Evolutionary conservation across 2,329 filamentous ascomycete genomes (phyloP), one percentile per base, ranked within the genome.

Genomic region (Tolypocladium pustulatum): DNA sequence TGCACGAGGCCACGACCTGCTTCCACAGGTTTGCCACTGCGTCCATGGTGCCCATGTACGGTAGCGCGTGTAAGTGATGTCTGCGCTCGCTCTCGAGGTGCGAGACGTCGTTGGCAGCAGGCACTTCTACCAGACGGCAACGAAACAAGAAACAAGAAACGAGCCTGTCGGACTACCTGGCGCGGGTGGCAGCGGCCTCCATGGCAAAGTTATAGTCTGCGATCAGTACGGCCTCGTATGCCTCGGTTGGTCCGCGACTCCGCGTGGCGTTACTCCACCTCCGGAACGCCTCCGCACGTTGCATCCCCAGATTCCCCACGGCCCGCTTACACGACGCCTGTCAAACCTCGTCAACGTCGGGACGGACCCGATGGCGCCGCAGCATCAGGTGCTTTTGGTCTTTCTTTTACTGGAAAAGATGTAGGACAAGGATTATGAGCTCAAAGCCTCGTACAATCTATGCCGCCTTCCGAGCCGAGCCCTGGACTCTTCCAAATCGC

Each of bases 1-100:
- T 64, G 61, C 73, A 64, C 13, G 58, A 60, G 32, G 58, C 58
- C 36, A 68, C 65, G 25, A 66, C 60, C 38, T 57, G 59, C 15
- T 56, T 54, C 68, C 69, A 71, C 37, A 60, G 17, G 3, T 13
- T 27, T 15, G 55, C 32, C 32, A 46, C 40, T 17, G 36, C 55
- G 54, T 32, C 51, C 32, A 32, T 51, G 43, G 43, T 4, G 13
- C n/a, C n/a, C n/a, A n/a, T n/a, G n/a, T n/a, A n/a, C n/a, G n/a
- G n/a, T 10, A 15, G 1, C 22, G 40, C n/a, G 40, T 43, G 40
- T 43, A 25, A 27, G 43, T 27, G 25, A 7, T 13, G 13, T 17
- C 25, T 27, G n/a, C 4, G n/a, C 41, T 43, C n/a, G 3, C n/a
- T n/a, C n/a, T n/a, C 2, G n/a, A 25, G 40, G n/a, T 1, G 41